These are phyloP conservation scores for Scheffersomyces coipomensis DNA, from an alignment of 805 yeast species.

Conservation along the genomic window DNA sequence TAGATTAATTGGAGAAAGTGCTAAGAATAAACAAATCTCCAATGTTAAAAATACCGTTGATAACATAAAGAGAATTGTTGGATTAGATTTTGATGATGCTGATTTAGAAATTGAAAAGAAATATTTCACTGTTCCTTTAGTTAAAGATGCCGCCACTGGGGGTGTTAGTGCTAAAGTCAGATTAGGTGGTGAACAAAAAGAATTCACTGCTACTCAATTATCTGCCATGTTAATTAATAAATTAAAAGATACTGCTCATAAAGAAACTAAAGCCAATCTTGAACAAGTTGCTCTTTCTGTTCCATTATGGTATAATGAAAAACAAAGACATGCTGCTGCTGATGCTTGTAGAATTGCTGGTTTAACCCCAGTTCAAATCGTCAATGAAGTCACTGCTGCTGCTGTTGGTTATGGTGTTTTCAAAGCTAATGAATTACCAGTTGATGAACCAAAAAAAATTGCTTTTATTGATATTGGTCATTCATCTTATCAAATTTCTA, in stretches of 20 bases:
- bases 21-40: conserved; percentile 94
- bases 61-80: conserved; percentile 89
- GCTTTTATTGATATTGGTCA: conserved; percentile 97
- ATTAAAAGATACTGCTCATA: conserved; percentile 73
- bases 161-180: conserved; percentile 83
- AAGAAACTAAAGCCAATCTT: conserved; percentile 80
- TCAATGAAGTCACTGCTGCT: conserved; percentile 97
- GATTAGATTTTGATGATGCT: conserved; percentile 71
- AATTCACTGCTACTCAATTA: conserved; percentile 85
- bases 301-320: conserved; percentile 96
- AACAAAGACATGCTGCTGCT: conserved; percentile 92
- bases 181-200: conserved; percentile 72
- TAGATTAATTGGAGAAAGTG: conserved; percentile 93
- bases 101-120: conserved; percentile 74
- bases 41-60: conserved; percentile 96
- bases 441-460: conserved; percentile 83
- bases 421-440: conserved; percentile 90
- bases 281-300: conserved; percentile 91
- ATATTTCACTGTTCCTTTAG: conserved; percentile 71
- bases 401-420: conserved; percentile 99
- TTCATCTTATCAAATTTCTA: conserved; percentile 86
- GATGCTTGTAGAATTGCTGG: conserved; percentile 97
- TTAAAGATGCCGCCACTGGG: conserved; percentile 61
- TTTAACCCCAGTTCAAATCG: conserved; percentile 96
- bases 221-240: conserved; percentile 94